A percentile compares a stretch with the other conserved stretches of the same genome.
Conservation (phyloP, 805 yeast species). For the Debaryomyces castellii region DNA sequence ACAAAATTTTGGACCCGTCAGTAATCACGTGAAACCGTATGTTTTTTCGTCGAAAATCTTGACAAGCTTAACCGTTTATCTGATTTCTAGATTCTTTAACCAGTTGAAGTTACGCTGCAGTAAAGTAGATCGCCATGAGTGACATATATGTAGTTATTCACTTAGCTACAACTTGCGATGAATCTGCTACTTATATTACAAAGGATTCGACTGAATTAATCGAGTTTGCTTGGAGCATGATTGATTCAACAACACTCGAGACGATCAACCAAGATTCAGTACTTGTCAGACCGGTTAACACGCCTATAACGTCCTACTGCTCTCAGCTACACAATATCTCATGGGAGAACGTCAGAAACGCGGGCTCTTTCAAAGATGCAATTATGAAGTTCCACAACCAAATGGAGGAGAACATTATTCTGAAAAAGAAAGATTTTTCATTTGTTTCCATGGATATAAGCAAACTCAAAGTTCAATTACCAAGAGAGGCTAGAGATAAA, state of each 20-base stretch:
- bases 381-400: conserved; percentile 51
- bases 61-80: background rate
- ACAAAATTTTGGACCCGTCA: background rate
- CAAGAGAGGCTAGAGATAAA: conserved; percentile 79
- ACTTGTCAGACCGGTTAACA: conserved; percentile 59
- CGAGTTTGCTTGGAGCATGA: conserved; percentile 65
- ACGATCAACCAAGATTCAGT: conserved; percentile 43
- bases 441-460: conserved; percentile 67
- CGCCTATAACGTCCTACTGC: conserved; percentile 64
- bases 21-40: background rate
- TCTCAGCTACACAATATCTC: conserved; percentile 52
- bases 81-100: background rate
- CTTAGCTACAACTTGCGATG: conserved; percentile 67
- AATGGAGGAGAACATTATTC: conserved; percentile 43
- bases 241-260: conserved; percentile 53
- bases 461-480: conserved; percentile 74
- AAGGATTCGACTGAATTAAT: conserved; percentile 69
- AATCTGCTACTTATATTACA: conserved; percentile 53
- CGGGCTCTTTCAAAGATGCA: conserved; percentile 64
- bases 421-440: conserved; percentile 51
- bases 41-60: conserved; percentile 1
- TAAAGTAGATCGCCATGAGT: conserved; percentile 29
- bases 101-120: background rate
- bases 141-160: conserved; percentile 62
- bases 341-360: conserved; percentile 60